Percentiles rank a stretch among this genome's conserved stretches.
These are phyloP conservation scores for Leavenworthia alabamica DNA, from an alignment of 345 rosid genomes.

Conservation along the genomic window DNA sequence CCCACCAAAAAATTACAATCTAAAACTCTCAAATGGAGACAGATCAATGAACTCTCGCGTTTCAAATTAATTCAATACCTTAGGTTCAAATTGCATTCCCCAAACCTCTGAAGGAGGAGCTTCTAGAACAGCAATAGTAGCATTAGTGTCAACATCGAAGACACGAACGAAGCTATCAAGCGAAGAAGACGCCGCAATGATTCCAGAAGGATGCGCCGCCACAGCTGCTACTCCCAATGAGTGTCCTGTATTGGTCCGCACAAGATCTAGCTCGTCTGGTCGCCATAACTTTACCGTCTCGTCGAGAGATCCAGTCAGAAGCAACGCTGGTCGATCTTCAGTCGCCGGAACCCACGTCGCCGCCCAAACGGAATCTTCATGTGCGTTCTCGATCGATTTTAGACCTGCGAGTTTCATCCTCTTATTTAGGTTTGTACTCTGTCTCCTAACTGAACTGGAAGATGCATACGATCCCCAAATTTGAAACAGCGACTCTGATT, in stretches of 20 bases:
- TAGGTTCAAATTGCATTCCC: constrained; percentile 93
- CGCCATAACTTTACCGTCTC: constrained; percentile 90
- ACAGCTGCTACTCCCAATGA: constrained; percentile 88
- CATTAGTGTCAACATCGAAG: constrained; percentile 90
- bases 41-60: too few species aligned
- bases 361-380: constrained; percentile 93
- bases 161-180: constrained; percentile 95
- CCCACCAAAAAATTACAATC: too few species aligned
- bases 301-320: constrained; percentile 85
- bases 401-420: constrained; percentile 85
- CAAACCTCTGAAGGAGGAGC: constrained; percentile 97
- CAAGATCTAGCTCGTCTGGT: constrained; percentile 69
- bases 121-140: constrained; percentile 79
- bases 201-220: constrained; percentile 93
- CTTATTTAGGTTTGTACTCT: background rate
- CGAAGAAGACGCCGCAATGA: constrained; percentile 86
- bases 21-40: background rate
- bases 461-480: background rate
- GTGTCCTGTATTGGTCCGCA: constrained; percentile 84
- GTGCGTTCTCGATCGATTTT: constrained; percentile 72
- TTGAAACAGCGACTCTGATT: constrained; percentile 9
- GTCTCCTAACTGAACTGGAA: background rate
- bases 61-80: too few species aligned
- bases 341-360: constrained; percentile 87
- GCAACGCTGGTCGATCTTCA: constrained; percentile 51